Conservation (phyloP, 495 filamentous ascomycete genomes). For the Penicillium arizonense region DNA sequence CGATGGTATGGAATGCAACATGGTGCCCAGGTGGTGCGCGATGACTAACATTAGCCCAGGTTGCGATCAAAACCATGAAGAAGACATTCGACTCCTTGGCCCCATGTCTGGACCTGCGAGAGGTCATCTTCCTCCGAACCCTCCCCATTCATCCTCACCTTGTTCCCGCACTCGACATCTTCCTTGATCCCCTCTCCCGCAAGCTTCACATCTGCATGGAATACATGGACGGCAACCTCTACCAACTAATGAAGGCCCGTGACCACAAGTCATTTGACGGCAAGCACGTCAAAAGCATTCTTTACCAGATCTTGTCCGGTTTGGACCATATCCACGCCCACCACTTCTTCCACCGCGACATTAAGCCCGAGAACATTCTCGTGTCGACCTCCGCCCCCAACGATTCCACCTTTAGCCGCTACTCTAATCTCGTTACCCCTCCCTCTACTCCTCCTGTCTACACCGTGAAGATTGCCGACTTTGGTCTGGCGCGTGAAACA, state of each 20-base stretch:
- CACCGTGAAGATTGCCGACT: conserved; percentile 98
- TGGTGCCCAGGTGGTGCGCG: background rate
- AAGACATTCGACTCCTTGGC: conserved; percentile 93
- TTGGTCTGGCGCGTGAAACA: conserved; percentile 95
- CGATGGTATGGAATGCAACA: conserved; percentile 62
- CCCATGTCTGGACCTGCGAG: conserved; percentile 86
- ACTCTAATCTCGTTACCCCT: conserved; percentile 90
- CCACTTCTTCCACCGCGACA: conserved; percentile 97
- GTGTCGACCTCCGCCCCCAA: conserved; percentile 87
- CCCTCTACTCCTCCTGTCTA: conserved; percentile 91
- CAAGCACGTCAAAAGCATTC: conserved; percentile 92
- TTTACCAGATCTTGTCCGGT: conserved; percentile 94
- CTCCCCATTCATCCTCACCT: conserved; percentile 86
- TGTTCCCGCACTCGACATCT: conserved; percentile 97
- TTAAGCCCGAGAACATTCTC: conserved; percentile 98
- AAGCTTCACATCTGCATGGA: conserved; percentile 99
- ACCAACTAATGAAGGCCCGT: conserved; percentile 97
- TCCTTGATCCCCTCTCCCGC: conserved; percentile 91
- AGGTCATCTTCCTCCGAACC: conserved; percentile 93
- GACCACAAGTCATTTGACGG: conserved; percentile 92
- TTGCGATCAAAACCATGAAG: conserved; percentile 99
- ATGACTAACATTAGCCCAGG: conserved; percentile 53
- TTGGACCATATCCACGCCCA: conserved; percentile 97
- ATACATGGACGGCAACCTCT: conserved; percentile 99
- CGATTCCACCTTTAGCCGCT: conserved; percentile 84